Percentiles rank a stretch among this genome's conserved stretches.
Evolutionary conservation across 345 rosid genomes (phyloP).

Genomic region (Orychophragmus violaceus): DNA sequence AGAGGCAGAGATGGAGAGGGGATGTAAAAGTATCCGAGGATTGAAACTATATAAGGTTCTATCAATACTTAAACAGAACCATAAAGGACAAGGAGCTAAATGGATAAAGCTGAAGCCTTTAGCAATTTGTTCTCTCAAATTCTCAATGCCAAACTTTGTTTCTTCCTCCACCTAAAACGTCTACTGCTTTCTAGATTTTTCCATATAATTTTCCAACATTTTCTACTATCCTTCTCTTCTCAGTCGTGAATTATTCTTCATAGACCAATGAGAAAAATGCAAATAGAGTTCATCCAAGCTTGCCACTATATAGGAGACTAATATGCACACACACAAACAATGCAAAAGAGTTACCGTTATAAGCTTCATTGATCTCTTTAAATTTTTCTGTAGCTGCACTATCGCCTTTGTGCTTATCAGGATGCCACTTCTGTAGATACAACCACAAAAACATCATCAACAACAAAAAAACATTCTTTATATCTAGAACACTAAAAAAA

Average conservation of each 20-base stretch:
- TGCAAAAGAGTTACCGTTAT: slow-evolving; percentile 40
- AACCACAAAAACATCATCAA: not conserved
- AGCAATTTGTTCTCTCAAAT: not conserved
- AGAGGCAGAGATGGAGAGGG: not conserved
- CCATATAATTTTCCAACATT: no score
- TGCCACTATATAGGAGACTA: no score
- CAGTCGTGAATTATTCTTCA: no score
- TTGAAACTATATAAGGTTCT: not conserved
- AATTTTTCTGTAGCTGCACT: slow-evolving; percentile 59
- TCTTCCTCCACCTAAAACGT: not conserved
- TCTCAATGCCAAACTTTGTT: not conserved
- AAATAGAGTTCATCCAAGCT: no score
- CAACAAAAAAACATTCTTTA: not conserved
- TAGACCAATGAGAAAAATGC: no score
- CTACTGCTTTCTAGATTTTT: not conserved
- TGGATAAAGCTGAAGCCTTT: not conserved
- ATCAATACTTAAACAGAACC: not conserved
- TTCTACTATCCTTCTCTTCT: no score
- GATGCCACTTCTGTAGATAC: slow-evolving; percentile 66
- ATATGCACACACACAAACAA: no score
- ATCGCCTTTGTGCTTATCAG: slow-evolving; percentile 80
- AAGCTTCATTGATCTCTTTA: slow-evolving; percentile 81
- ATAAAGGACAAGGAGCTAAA: not conserved
- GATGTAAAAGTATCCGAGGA: no score
- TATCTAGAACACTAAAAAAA: not conserved